These are phyloP conservation scores for Sporobolomyces phaffii DNA, from an alignment of 768 basidiomycete genomes.

Conservation along the genomic window DNA sequence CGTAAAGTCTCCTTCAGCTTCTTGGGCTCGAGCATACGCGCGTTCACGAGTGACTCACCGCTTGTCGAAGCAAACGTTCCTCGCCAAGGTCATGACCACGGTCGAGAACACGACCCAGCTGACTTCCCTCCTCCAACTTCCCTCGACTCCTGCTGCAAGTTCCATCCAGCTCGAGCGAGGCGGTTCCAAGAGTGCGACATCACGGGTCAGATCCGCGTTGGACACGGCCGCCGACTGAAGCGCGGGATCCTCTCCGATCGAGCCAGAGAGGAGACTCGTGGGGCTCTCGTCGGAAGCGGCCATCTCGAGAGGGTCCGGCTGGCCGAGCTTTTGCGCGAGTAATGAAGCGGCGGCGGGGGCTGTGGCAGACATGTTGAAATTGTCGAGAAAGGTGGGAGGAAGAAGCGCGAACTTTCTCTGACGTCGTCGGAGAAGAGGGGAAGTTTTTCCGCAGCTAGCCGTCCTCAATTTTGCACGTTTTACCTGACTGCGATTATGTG, in stretches of 20 bases:
- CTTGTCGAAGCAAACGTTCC: slow-evolving; percentile 15
- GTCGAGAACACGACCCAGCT: slow-evolving; percentile 6
- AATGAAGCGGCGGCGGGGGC: slow-evolving; percentile 4
- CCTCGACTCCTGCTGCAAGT: background rate
- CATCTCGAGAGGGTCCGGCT: background rate
- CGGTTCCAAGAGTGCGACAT: background rate
- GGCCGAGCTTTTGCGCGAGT: slow-evolving; percentile 2
- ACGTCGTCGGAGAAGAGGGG: background rate
- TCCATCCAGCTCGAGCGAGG: slow-evolving; percentile 13
- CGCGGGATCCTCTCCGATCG: background rate
- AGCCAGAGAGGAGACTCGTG: background rate
- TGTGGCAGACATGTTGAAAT: background rate
- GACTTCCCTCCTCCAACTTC: slow-evolving; percentile 3
- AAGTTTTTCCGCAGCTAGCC: no score
- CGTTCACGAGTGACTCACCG: background rate
- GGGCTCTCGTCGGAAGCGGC: slow-evolving; percentile 2
- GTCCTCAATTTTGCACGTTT: no score
- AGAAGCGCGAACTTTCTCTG: background rate
- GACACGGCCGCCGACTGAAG: slow-evolving; percentile 4
- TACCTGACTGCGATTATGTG: no score
- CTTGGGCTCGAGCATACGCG: background rate
- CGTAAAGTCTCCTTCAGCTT: no score
- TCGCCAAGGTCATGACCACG: slow-evolving; percentile 8
- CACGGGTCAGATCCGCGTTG: background rate
- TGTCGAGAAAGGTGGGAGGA: background rate